These are phyloP conservation scores for Cornus controversa DNA, from an alignment of 148 eudicot species.

Conservation along the genomic window DNA sequence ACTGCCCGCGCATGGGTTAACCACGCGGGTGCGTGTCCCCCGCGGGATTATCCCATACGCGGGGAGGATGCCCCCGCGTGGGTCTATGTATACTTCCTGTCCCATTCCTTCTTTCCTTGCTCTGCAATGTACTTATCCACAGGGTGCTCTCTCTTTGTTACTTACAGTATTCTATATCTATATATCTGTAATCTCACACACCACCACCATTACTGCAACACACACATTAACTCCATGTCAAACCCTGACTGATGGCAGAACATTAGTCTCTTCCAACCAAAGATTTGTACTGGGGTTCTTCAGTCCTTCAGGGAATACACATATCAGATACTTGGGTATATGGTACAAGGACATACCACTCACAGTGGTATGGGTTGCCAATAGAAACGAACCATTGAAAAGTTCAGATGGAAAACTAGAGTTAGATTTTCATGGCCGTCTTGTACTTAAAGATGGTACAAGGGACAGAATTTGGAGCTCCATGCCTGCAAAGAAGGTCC, in stretches of 20 bases:
- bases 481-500: not conserved
- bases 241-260: constrained; percentile 19
- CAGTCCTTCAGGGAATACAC: not conserved
- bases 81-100: no score
- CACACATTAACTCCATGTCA: constrained; percentile 12
- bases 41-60: no score
- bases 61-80: no score
- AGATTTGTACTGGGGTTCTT: constrained; percentile 20
- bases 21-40: no score
- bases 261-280: constrained; percentile 11
- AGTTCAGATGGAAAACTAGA: not conserved
- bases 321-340: constrained; percentile 12
- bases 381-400: constrained; percentile 8
- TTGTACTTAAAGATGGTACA: not conserved
- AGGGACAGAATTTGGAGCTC: not conserved
- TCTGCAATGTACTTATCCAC: no score
- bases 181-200: not conserved
- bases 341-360: constrained; percentile 16
- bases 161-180: not conserved
- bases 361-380: constrained; percentile 20
- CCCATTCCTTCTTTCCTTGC: no score
- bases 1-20: no score
- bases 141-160: not conserved
- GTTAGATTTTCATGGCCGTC: constrained; percentile 4
- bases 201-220: constrained; percentile 1